Percentiles rank a stretch among this genome's conserved stretches.
Conservation (phyloP, 1,284 basidiomycete species). For the Microbotryum lychnidis-dioicae region DNA sequence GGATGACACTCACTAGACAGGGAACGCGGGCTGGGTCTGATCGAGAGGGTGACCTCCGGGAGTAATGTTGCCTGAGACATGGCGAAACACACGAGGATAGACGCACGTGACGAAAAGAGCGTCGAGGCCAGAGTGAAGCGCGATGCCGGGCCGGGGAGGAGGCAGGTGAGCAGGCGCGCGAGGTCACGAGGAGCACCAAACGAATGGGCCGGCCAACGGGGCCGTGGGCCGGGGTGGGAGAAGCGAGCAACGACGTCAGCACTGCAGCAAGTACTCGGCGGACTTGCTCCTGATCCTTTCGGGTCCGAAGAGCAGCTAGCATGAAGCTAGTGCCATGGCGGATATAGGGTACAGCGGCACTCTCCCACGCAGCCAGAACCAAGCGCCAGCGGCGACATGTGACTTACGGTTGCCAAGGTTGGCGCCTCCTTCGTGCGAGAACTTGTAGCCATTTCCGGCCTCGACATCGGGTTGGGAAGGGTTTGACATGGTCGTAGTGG, state of each 20-base stretch:
- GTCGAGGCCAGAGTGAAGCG: background rate
- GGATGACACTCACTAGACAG: slow-evolving; percentile 22
- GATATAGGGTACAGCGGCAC: too few relatives aligned
- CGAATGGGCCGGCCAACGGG: background rate
- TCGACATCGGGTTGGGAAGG: background rate
- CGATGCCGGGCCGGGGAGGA: background rate
- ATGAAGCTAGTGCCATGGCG: background rate
- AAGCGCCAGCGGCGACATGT: background rate
- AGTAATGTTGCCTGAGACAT: slow-evolving; percentile 8
- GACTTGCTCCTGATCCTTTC: background rate
- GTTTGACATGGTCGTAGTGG: too few relatives aligned
- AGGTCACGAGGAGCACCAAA: background rate
- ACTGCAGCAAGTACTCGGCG: background rate
- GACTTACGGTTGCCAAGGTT: background rate
- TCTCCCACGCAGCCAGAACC: too few relatives aligned
- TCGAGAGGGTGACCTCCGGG: slow-evolving; percentile 43
- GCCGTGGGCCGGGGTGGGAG: background rate
- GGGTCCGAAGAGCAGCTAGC: background rate
- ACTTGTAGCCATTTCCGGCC: slow-evolving; percentile 1
- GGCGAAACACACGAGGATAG: background rate
- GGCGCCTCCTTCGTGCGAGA: slow-evolving; percentile 3
- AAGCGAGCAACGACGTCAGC: slow-evolving; percentile 1
- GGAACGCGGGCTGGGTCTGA: slow-evolving; percentile 39
- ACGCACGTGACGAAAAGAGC: background rate
- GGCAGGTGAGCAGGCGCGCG: too few relatives aligned